Conservation (phyloP, 148 eudicot species). For the Dysphania ambrosioides region DNA sequence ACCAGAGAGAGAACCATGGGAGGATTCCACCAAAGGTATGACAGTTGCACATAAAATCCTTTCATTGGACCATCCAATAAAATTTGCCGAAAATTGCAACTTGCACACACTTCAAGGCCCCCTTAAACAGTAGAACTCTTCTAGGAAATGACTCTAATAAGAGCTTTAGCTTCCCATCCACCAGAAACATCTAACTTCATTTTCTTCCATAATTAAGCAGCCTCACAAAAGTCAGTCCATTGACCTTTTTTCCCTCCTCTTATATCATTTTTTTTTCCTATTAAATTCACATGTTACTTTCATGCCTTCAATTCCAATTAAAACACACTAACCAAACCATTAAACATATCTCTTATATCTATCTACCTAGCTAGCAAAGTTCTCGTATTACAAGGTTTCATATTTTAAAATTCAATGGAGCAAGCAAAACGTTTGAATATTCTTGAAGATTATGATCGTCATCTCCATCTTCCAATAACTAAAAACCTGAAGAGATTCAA, state of each 20-base stretch:
- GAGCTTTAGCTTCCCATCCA: conserved; percentile 2
- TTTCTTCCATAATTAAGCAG: background rate
- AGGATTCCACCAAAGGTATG: conserved; percentile 19
- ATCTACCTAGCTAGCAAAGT: background rate
- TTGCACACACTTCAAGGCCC: conserved; percentile 14
- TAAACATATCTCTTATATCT: conserved; percentile 3
- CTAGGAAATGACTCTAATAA: background rate
- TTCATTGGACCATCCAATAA: conserved; percentile 10
- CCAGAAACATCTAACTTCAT: background rate
- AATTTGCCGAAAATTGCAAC: conserved; percentile 11
- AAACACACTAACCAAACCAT: conserved; percentile 20
- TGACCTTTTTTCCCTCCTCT: conserved; percentile 16
- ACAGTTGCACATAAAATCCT: conserved; percentile 28
- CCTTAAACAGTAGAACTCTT: background rate
- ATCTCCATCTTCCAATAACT: background rate
- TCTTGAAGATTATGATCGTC: conserved; percentile 3
- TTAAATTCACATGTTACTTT: conserved; percentile 30
- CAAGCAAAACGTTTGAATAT: conserved; percentile 14
- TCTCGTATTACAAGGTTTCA: conserved; percentile 3
- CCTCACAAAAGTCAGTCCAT: conserved; percentile 15
- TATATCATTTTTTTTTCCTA: background rate
- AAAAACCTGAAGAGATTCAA: conserved; percentile 14
- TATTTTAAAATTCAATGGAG: conserved; percentile 16
- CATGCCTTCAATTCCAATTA: conserved; percentile 30
- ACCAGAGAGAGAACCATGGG: background rate